Percentiles rank a stretch among this genome's conserved stretches.
Conservation (phyloP, 2,329 filamentous ascomycete genomes). For the Sarocladium kiliense region DNA sequence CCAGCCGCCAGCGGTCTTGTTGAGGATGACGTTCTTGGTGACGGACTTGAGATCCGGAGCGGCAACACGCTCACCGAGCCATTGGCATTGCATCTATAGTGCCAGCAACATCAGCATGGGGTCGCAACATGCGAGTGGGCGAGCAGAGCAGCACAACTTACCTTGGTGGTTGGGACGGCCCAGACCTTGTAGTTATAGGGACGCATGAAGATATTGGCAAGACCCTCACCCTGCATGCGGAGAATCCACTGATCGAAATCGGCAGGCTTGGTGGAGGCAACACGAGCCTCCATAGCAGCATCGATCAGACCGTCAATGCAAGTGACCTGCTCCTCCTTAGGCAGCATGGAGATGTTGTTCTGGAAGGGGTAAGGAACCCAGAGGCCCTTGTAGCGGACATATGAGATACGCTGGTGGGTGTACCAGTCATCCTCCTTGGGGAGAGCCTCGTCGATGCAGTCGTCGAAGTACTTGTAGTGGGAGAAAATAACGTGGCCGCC, state of each 20-base stretch:
- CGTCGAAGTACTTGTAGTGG: conserved; percentile 99
- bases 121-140: too few species aligned
- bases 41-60: conserved; percentile 92
- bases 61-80: conserved; percentile 97
- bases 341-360: conserved; percentile 98
- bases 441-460: conserved; percentile 94
- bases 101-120: conserved; percentile 9
- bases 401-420: conserved; percentile 96
- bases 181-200: conserved; percentile 99
- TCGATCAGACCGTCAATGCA: conserved; percentile 96
- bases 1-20: conserved; percentile 96
- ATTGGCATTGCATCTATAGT: conserved; percentile 91
- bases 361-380: conserved; percentile 99
- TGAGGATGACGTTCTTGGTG: conserved; percentile 88
- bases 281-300: conserved; percentile 79
- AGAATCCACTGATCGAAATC: conserved; percentile 99
- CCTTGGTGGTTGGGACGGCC: conserved; percentile 96
- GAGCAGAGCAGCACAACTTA: conserved; percentile 34
- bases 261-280: conserved; percentile 86
- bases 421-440: conserved; percentile 95
- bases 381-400: conserved; percentile 91
- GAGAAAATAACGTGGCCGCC: conserved; percentile 98
- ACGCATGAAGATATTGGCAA: conserved; percentile 96
- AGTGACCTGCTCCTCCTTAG: conserved; percentile 93
- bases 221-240: conserved; percentile 80